Evolutionary conservation across 495 filamentous ascomycete species (phyloP), one percentile per base, ranked within the genome.

Genomic region (Talaromyces trachyspermus): DNA sequence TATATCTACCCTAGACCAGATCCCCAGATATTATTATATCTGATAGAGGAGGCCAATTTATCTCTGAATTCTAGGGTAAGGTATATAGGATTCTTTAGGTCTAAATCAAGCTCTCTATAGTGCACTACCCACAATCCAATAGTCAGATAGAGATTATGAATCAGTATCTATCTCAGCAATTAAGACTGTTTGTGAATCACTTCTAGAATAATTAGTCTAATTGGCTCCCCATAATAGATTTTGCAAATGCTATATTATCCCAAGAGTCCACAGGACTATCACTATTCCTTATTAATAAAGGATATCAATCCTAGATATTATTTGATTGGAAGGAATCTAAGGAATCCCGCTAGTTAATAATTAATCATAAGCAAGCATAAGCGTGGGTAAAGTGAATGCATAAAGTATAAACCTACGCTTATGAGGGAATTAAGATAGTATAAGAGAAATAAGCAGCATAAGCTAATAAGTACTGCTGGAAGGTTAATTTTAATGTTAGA

Each of bases 51-150:
- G 9, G 6, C 2, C 43, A 53, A 33, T 62, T 57, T 27, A 33
- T 51, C 1, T 38, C 17, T 3, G 50, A 24, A 8, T 49, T 60
- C 30, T 61, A 29, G 55, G 35, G 9, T 3, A 32, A 51, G 20
- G 43, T 63, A 18, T 58, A 46, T 25, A 10, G 36, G n/a, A 38
- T 56, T 4, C 44, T 55, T 0, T 24, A 43, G 2, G 46, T 60
- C 11, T 15, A 50, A n/a, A n/a, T 43, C n/a, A 50, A 50, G 19
- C 45, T 62, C 2, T 61, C 46, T 4, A 61, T 54, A 8, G 48
- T 47, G 2, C 43, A 54, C 12, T 47, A 64, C 33, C 43, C 48
- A 5, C 27, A 55, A 23, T 55, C 53, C 2, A 46, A 61, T 36
- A 49, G 53, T 1, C 33, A 49, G 24, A 52, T 24, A 2, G 46